These are phyloP conservation scores for Ustilago tritici DNA, from an alignment of 1,284 basidiomycete species.

Conservation along the genomic window DNA sequence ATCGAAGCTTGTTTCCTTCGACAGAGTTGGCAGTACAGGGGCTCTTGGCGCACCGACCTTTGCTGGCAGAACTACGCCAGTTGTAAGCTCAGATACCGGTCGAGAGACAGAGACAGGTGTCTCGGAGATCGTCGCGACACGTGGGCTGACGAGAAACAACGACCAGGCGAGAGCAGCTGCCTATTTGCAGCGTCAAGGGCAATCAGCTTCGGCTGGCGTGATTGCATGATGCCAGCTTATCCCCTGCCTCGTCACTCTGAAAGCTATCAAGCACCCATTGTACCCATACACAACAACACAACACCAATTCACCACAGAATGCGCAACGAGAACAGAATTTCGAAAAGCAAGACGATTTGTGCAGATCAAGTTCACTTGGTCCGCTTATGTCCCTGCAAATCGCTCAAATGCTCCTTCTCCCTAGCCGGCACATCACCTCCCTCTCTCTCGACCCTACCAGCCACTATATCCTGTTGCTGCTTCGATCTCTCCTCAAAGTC, in stretches of 20 bases:
- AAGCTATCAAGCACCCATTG: not conserved
- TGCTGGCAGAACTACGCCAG: conserved; percentile 7
- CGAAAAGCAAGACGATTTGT: not conserved
- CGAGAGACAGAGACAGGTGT: too few species aligned
- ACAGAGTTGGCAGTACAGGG: conserved; percentile 20
- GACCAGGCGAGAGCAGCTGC: conserved; percentile 31
- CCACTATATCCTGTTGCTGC: conserved; percentile 5
- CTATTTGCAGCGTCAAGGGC: conserved; percentile 22
- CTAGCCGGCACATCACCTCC: conserved; percentile 6
- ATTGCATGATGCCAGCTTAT: conserved; percentile 8
- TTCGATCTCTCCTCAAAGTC: conserved; percentile 10
- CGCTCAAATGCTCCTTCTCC: conserved; percentile 13
- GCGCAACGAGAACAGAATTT: too few species aligned
- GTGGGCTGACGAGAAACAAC: conserved; percentile 14
- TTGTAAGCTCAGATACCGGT: not conserved
- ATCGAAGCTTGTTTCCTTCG: conserved; percentile 19
- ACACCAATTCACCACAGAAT: too few species aligned
- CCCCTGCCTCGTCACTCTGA: not conserved
- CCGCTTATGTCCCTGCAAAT: conserved; percentile 21
- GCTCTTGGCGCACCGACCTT: conserved; percentile 7
- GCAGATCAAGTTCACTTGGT: conserved; percentile 3
- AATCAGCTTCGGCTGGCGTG: not conserved
- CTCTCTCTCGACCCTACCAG: not conserved
- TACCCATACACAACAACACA: not conserved
- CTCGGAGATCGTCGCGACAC: not conserved